phyloP scores from a whole-genome alignment of 2,329 filamentous ascomycete species.

The Pezicula carpinea region DNA sequence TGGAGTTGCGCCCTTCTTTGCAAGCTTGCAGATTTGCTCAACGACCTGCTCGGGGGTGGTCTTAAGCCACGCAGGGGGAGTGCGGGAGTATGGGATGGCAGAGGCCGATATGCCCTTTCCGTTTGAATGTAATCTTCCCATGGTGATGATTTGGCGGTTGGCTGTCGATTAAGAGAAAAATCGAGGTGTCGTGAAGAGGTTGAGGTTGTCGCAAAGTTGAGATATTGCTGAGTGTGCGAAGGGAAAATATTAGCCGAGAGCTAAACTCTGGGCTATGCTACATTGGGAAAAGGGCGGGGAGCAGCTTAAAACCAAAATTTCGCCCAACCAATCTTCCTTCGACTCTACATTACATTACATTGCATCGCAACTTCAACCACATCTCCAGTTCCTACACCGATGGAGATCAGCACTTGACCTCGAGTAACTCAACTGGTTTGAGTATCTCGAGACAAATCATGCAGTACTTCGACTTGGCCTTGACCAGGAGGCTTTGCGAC shows the following conservation, averaged over 20 bases:
- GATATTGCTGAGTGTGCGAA: not conserved
- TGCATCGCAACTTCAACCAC: too few relatives aligned
- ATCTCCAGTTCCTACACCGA: too few relatives aligned
- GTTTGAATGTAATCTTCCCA: constrained; percentile 98
- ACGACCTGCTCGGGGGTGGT: constrained; percentile 97
- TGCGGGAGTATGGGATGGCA: constrained; percentile 94
- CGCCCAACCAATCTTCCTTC: too few relatives aligned
- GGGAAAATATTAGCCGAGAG: not conserved
- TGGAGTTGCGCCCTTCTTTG: constrained; percentile 96
- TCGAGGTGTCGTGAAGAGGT: constrained; percentile 17
- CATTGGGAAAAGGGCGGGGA: not conserved
- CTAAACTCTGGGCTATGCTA: not conserved
- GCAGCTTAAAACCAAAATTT: not conserved
- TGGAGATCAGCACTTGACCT: too few relatives aligned
- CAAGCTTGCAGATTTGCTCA: constrained; percentile 98
- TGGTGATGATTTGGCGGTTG: constrained; percentile 48
- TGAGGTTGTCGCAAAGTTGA: constrained; percentile 6
- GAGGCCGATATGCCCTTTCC: constrained; percentile 98
- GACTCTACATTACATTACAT: too few relatives aligned
- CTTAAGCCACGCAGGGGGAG: constrained; percentile 93
- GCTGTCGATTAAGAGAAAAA: constrained; percentile 23
- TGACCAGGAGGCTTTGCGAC: too few relatives aligned
- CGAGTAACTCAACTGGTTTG: too few relatives aligned
- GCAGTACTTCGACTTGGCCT: not conserved
- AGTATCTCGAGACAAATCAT: too few relatives aligned